Percentiles rank a stretch among this genome's conserved stretches.
phyloP scores from a whole-genome alignment of 164 flowering plant species.

The Vitis rotundifolia region DNA sequence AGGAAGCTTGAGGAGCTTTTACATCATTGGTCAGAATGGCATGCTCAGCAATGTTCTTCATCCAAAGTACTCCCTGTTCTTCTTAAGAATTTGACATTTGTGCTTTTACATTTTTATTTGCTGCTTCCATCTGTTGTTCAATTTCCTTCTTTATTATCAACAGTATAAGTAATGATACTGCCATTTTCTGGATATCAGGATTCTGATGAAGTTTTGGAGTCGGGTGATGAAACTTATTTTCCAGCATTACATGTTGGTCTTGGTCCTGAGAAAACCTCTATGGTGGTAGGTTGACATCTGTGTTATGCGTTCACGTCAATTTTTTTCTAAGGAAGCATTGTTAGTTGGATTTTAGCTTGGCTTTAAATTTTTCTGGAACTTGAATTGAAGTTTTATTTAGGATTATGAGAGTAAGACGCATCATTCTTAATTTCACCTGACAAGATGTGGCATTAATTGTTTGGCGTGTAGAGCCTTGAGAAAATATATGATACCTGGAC shows the following conservation, averaged over 20 bases:
- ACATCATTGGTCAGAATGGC: conserved; percentile 18
- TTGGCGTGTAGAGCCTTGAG: too few relatives aligned
- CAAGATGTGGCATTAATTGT: too few relatives aligned
- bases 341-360: neutral
- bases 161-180: neutral
- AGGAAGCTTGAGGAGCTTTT: conserved; percentile 17
- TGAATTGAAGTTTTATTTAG: neutral
- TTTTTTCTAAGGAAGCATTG: neutral
- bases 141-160: neutral
- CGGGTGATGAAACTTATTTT: conserved; percentile 19
- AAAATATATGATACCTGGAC: too few relatives aligned
- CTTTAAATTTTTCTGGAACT: too few relatives aligned
- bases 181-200: conserved; percentile 8
- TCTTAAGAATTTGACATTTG: neutral
- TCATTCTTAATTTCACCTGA: neutral
- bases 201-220: conserved; percentile 12
- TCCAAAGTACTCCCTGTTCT: conserved; percentile 2
- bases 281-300: conserved; percentile 10
- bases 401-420: neutral
- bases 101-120: neutral
- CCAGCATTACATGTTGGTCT: conserved; percentile 13
- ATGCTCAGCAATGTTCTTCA: conserved; percentile 12
- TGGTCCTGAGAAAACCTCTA: neutral
- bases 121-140: neutral
- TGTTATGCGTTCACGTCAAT: too few relatives aligned